Evolutionary conservation across 1,284 basidiomycete genomes (phyloP).

Genomic region (Microbotryum violaceum): DNA sequence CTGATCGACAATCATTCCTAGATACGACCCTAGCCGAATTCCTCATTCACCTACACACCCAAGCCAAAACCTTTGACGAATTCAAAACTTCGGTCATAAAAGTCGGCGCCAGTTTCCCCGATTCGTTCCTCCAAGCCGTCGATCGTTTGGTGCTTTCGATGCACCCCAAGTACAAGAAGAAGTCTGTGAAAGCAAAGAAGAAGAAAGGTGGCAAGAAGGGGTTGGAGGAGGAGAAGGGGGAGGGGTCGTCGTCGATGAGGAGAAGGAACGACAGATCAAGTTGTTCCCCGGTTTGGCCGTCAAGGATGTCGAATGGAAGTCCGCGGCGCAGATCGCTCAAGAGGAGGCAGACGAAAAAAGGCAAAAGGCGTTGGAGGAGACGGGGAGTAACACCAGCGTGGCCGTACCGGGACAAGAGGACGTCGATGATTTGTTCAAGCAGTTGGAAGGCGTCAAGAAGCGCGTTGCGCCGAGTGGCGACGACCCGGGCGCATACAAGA

Average conservation of each 20-base stretch:
- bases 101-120: conserved; percentile 77
- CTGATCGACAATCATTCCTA: no score
- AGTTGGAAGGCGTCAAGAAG: conserved; percentile 52
- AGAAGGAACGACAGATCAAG: conserved; percentile 67
- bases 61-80: conserved; percentile 62
- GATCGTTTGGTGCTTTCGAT: conserved; percentile 89
- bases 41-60: conserved; percentile 81
- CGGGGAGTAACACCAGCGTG: conserved; percentile 44
- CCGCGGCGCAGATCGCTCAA: conserved; percentile 7
- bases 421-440: conserved; percentile 28
- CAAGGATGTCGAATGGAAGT: conserved; percentile 58
- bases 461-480: conserved; percentile 51
- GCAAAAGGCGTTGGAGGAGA: conserved; percentile 46
- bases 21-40: conserved; percentile 94
- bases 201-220: conserved; percentile 39
- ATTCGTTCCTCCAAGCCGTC: conserved; percentile 81
- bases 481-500: conserved; percentile 39
- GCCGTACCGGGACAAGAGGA: conserved; percentile 44
- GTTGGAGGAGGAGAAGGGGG: conserved; percentile 57
- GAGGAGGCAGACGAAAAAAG: conserved; percentile 11
- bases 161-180: conserved; percentile 94
- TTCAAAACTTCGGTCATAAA: conserved; percentile 79
- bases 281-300: conserved; percentile 88
- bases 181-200: conserved; percentile 45
- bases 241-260: conserved; percentile 43